These are phyloP conservation scores for Spathaspora sp. DNA, from an alignment of 1,139 yeast genomes.

Conservation along the genomic window DNA sequence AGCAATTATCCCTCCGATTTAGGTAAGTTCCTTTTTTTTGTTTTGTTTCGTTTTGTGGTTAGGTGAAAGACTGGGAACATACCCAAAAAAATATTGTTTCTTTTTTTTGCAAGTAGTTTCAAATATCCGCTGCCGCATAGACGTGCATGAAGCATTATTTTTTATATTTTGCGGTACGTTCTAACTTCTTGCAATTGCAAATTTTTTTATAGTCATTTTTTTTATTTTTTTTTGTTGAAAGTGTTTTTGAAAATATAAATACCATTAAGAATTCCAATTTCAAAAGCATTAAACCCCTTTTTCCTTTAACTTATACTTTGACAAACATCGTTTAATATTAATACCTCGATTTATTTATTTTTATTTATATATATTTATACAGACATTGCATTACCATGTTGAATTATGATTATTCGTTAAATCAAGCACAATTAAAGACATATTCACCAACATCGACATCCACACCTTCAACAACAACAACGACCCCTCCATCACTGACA, in stretches of 20 bases:
- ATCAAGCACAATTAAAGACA: conserved; percentile 3
- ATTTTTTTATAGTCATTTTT: not conserved
- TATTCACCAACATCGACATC: not conserved
- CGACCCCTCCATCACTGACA: not conserved
- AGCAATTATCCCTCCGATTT: not conserved
- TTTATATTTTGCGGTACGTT: not conserved
- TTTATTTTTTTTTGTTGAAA: not conserved
- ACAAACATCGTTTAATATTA: too few species aligned
- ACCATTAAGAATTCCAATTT: not conserved
- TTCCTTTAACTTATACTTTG: not conserved
- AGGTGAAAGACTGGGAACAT: conserved; percentile 7
- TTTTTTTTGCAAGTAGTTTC: not conserved
- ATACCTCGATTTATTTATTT: not conserved
- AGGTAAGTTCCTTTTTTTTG: not conserved
- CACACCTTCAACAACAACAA: not conserved
- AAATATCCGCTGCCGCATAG: not conserved
- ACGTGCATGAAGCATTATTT: not conserved
- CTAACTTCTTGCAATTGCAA: conserved; percentile 1
- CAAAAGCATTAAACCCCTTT: not conserved
- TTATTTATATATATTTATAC: conserved; percentile 1
- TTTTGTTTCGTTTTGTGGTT: not conserved
- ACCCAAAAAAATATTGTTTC: conserved; percentile 5
- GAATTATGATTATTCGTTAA: conserved; percentile 9
- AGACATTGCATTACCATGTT: conserved; percentile 4
- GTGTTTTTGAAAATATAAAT: conserved; percentile 1